Evolutionary conservation across 768 basidiomycete species (phyloP), one percentile per base, ranked within the genome.

Genomic region (Scleroderma bovista): DNA sequence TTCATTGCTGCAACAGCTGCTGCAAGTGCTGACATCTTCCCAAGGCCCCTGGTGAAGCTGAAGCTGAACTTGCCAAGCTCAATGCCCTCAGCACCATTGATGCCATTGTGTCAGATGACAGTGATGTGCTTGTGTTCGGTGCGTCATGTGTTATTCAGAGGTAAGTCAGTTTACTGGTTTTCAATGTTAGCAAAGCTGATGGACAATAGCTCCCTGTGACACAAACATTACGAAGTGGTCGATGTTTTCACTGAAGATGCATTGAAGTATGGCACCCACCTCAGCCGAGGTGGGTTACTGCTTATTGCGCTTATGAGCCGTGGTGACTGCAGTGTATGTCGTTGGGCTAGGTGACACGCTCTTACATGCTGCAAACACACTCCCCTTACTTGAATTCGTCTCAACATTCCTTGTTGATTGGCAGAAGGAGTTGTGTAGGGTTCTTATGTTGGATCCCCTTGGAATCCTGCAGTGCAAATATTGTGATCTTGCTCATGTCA

Each of bases 1-100:
- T 48, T 9, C 6, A 13, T 36, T 36, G n/a, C 12, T 36, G n/a
- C n/a, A n/a, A n/a, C 13, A 12, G 34, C 12, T 3, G 13, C 34
- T 36, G 26, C 26, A 29, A 29, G 26, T 36, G 13, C 34, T 36
- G 34, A 15, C 13, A 36, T 29, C 44, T n/a, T 2, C 10, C n/a
- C n/a, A n/a, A 51, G 51, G 51, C 51, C 6, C 37, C 38, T 13
- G 46, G 46, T 3, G 46, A 51, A 34, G 51, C 51, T 5, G 46
- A 47, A 26, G 46, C 46, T 0, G 37, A 51, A 9, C 44, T 47
- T 3, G 45, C 51, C 9, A 10, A 20, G 16, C 29, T 51, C 19
- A 47, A 46, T 3, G 13, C 17, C 3, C 5, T 16, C 16, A 46
- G 51, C 6, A 17, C 23, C 37, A 51, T 51, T 23, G 19, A 31